phyloP scores from a whole-genome alignment of 441 rosid genomes.

The Corymbia calophylla region DNA sequence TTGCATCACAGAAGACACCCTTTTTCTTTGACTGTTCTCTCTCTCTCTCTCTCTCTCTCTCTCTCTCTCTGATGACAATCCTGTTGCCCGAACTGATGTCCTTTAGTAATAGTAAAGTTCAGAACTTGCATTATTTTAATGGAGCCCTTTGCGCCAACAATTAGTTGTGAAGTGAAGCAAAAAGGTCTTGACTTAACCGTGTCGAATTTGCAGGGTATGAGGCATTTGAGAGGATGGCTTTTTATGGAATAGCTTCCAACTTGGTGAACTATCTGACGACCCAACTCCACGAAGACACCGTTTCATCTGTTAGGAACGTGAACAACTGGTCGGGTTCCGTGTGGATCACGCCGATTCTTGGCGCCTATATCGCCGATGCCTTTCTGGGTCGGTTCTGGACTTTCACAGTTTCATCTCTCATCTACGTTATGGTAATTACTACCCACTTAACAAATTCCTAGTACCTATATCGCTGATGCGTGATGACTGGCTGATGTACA shows the following conservation, averaged over 20 bases:
- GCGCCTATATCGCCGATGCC: constrained; percentile 89
- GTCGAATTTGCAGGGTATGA: constrained; percentile 51
- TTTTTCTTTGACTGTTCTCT: not conserved
- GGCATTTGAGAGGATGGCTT: constrained; percentile 95
- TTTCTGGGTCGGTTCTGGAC: constrained; percentile 89
- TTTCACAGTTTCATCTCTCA: constrained; percentile 71
- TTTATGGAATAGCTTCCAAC: constrained; percentile 78
- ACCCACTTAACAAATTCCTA: not conserved
- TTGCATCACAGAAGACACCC: not conserved
- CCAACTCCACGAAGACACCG: constrained; percentile 76
- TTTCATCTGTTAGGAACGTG: constrained; percentile 79
- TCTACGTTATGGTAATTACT: constrained; percentile 53
- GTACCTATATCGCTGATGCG: not conserved
- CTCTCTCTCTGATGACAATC: not conserved
- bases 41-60: not conserved
- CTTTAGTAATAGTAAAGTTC: not conserved
- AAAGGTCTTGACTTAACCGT: not conserved
- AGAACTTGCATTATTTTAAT: not conserved
- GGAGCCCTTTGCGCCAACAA: not conserved
- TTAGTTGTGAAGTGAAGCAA: not conserved
- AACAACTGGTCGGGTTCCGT: constrained; percentile 90
- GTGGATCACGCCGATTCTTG: constrained; percentile 86
- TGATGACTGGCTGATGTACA: not conserved
- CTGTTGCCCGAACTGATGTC: not conserved
- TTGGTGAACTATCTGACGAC: constrained; percentile 72